A percentile compares a stretch with the other conserved stretches of the same genome.
Conservation (phyloP, 805 yeast genomes). For the Lachancea nothofagi region DNA sequence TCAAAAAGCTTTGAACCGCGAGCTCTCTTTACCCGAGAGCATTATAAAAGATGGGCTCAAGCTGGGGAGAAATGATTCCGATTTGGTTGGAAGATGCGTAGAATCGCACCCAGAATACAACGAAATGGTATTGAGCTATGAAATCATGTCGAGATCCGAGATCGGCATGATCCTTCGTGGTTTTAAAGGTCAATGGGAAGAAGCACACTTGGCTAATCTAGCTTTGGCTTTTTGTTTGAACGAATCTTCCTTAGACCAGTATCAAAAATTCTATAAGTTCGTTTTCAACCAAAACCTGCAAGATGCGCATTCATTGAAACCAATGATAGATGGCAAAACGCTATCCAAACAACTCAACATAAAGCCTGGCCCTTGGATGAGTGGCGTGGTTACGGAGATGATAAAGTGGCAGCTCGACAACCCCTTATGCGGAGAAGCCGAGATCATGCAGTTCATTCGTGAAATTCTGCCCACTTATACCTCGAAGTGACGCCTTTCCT, state of each 20-base stretch:
- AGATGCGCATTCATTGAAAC: constrained; percentile 42
- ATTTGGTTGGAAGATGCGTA: constrained; percentile 43
- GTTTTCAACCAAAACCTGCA: constrained; percentile 22
- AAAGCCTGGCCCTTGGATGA: constrained; percentile 89
- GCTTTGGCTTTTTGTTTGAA: constrained; percentile 16
- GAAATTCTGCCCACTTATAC: constrained; percentile 21
- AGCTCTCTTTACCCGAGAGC: constrained; percentile 34
- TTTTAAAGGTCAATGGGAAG: constrained; percentile 48
- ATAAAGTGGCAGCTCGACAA: constrained; percentile 74
- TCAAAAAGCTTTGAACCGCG: constrained; percentile 25
- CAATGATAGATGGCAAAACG: constrained; percentile 72
- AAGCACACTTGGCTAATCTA: constrained; percentile 37
- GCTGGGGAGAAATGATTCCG: constrained; percentile 52
- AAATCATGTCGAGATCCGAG: constrained; percentile 44
- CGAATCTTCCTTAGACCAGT: constrained; percentile 24
- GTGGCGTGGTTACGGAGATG: constrained; percentile 46
- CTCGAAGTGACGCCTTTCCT: background rate
- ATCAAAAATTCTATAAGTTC: constrained; percentile 31
- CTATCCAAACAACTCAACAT: constrained; percentile 44
- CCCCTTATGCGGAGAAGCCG: constrained; percentile 49
- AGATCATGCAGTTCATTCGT: constrained; percentile 44
- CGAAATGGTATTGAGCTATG: constrained; percentile 24
- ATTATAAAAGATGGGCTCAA: constrained; percentile 68
- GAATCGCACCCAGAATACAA: constrained; percentile 29
- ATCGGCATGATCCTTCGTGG: constrained; percentile 55